Evolutionary conservation across 495 filamentous ascomycete species (phyloP), one percentile per base, ranked within the genome.

Genomic region (Podospora sp.): DNA sequence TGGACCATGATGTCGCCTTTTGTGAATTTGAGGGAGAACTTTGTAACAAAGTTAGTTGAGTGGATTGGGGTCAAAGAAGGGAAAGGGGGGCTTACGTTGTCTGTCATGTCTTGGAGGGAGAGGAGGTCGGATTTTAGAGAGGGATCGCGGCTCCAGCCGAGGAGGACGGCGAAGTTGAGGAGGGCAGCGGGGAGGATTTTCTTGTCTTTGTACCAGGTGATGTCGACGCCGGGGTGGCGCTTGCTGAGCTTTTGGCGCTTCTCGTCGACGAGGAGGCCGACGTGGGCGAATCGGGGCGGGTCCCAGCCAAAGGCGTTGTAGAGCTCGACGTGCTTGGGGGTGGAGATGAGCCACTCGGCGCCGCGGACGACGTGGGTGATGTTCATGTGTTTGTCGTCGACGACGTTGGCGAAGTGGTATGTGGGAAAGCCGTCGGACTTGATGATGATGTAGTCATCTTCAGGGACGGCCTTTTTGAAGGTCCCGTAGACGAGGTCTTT

Each of bases 281-380:
- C 91, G 77, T 99, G 95, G 36, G 89, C 93, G 75, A 95, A 99
- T 35, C 76, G 66, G 1, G 95, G 95, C 1, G 88, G 87, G n/a
- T 83, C 73, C 95, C 95, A 99, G 2, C 88, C 87, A 76, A 99
- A 97, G 9, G 93, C 93, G 60, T 90, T 79, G 78, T 99, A 98
- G 29, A 99, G 78, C 16, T 88, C 86, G 63, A 95, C 79, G 78
- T 99, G 95, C 72, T 94, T 90, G 1, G 93, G 94, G 0, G 95
- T 98, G 0, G 92, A 94, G 18, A 92, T 84, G 81, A 98, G 91
- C 95, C 95, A 99, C 86, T 99, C 90, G 8, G 89, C 86, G 59
- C 92, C 95, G 50, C 95, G 87, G 60, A 98, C 90, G 25, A 99
- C 96, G 78, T 97, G 94, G 4, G 93, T 98, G 73, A 99, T 96